Evolutionary conservation across 176 grass and related monocot species (phyloP).

Genomic region (Sorghum bicolor): Sorghum_bicolor_NCBIv3 NC_012877.2:18777501-18778000

Average conservation of each 20-base stretch:
- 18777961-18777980: background rate
- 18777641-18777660: conserved; percentile 44
- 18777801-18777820: conserved; percentile 85
- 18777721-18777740: background rate
- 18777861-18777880: conserved; percentile 84
- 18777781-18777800: conserved; percentile 86
- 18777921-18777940: conserved; percentile 93
- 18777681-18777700: background rate
- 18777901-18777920: conserved; percentile 97
- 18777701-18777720: background rate
- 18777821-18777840: conserved; percentile 98
- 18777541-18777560: conserved; percentile 96
- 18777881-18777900: conserved; percentile 99
- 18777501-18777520: background rate
- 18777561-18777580: conserved; percentile 90
- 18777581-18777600: conserved; percentile 82
- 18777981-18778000: background rate
- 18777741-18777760: conserved; percentile 52
- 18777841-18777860: conserved; percentile 90
- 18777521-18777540: conserved; percentile 13
- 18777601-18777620: conserved; percentile 98
- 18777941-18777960: conserved; percentile 68
- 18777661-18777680: background rate
- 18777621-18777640: conserved; percentile 90
- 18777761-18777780: conserved; percentile 87